Conservation (phyloP, 2,329 filamentous ascomycete genomes). For the Aspergillus felis region DNA sequence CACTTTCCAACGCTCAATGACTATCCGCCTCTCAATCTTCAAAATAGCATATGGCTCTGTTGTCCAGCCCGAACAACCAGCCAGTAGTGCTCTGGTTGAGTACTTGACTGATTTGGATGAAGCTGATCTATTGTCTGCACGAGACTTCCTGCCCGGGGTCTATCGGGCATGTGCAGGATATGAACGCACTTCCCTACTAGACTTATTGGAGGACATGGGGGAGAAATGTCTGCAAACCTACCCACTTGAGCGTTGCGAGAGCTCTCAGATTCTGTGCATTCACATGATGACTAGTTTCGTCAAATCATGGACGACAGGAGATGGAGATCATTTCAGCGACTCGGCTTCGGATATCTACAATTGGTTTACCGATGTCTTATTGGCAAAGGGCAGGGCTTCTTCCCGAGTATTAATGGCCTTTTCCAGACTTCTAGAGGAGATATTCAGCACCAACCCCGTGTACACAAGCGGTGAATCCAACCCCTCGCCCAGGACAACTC, state of each 20-base stretch:
- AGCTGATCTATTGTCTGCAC: constrained; percentile 35
- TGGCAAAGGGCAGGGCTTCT: constrained; percentile 68
- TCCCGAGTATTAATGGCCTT: constrained; percentile 64
- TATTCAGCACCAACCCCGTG: constrained; percentile 63
- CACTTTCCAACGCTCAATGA: constrained; percentile 36
- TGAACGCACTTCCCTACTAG: constrained; percentile 36
- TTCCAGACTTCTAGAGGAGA: constrained; percentile 62
- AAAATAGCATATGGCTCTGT: constrained; percentile 13
- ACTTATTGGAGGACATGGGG: constrained; percentile 46
- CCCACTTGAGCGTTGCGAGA: constrained; percentile 69
- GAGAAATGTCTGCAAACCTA: constrained; percentile 50
- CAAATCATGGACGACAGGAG: constrained; percentile 57
- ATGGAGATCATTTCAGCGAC: constrained; percentile 58
- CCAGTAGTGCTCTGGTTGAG: constrained; percentile 20
- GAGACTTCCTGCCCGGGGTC: constrained; percentile 26
- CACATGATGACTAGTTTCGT: constrained; percentile 64
- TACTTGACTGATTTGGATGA: constrained; percentile 37
- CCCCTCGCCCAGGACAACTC: constrained; percentile 63
- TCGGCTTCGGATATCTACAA: constrained; percentile 72
- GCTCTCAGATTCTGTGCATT: constrained; percentile 64
- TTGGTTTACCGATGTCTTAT: constrained; percentile 66
- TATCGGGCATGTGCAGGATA: constrained; percentile 28
- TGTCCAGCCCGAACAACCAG: not conserved
- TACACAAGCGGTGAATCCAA: constrained; percentile 61
- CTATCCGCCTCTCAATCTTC: constrained; percentile 32